phyloP scores from a whole-genome alignment of 768 basidiomycete genomes.

The Dictyophora rubrovolvata region DNA sequence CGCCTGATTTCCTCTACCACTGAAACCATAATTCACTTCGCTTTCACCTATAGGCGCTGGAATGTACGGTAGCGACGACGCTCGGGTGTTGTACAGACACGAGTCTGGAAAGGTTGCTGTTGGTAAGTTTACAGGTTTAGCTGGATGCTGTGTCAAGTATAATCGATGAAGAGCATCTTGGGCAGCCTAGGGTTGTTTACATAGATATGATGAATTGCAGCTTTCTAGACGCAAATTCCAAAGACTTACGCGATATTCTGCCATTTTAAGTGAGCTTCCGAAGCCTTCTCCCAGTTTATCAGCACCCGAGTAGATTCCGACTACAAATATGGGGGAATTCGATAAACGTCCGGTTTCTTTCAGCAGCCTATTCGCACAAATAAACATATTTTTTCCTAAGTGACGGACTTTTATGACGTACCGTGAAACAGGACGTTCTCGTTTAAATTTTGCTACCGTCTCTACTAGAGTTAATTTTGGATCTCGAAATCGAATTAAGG shows the following conservation, averaged over 20 bases:
- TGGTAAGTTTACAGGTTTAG: slow-evolving; percentile 58
- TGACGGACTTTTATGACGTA: slow-evolving; percentile 21
- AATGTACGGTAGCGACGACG: slow-evolving; percentile 36
- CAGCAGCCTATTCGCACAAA: slow-evolving; percentile 46
- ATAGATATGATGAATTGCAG: slow-evolving; percentile 2
- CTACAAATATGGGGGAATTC: slow-evolving; percentile 87
- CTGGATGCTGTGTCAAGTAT: slow-evolving; percentile 70
- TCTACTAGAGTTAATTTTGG: slow-evolving; percentile 69
- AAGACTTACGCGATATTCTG: slow-evolving; percentile 70
- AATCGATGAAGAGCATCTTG: slow-evolving; percentile 78
- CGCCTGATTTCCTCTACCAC: background rate
- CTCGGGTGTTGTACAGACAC: slow-evolving; percentile 37
- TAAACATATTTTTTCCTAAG: background rate
- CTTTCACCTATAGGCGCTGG: slow-evolving; percentile 48
- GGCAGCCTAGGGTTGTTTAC: slow-evolving; percentile 44
- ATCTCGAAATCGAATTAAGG: slow-evolving; percentile 72
- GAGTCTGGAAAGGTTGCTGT: slow-evolving; percentile 60
- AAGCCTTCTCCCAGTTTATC: slow-evolving; percentile 92
- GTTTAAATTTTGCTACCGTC: slow-evolving; percentile 59
- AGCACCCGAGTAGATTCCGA: slow-evolving; percentile 80
- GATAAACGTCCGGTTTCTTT: slow-evolving; percentile 90
- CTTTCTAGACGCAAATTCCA: background rate
- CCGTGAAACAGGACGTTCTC: slow-evolving; percentile 64
- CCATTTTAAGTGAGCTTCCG: slow-evolving; percentile 89
- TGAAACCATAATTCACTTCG: slow-evolving; percentile 48